phyloP scores from a whole-genome alignment of 2,329 filamentous ascomycete genomes.

The Xylariaceae sp. region DNA sequence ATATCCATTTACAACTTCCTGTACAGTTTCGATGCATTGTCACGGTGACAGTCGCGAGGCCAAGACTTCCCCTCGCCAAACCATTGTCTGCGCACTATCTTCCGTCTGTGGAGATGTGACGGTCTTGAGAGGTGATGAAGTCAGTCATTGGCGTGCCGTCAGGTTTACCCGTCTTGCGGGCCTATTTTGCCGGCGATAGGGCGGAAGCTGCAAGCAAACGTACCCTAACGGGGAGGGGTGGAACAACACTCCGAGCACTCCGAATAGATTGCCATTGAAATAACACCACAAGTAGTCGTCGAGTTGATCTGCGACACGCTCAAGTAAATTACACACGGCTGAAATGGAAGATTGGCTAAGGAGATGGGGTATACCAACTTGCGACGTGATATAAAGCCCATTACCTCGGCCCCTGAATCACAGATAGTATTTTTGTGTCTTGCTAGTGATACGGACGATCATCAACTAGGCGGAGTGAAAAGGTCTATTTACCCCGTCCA shows the following conservation, averaged over 20 bases:
- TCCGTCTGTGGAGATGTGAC: too few relatives aligned
- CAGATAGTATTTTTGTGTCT: too few relatives aligned
- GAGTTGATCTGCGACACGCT: background rate
- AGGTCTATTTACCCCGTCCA: background rate
- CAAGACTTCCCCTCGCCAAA: too few relatives aligned
- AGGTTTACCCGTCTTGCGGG: background rate
- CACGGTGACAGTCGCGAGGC: too few relatives aligned
- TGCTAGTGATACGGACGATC: background rate
- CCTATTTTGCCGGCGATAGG: conserved; percentile 14
- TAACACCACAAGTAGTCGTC: background rate
- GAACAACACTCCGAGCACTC: conserved; percentile 3
- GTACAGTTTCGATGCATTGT: too few relatives aligned
- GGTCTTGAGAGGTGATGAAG: background rate
- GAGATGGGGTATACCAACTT: background rate
- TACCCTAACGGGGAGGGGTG: background rate
- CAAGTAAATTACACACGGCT: conserved; percentile 1
- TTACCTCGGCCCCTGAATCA: too few relatives aligned
- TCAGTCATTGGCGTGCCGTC: conserved; percentile 8
- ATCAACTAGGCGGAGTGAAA: background rate
- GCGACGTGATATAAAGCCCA: too few relatives aligned
- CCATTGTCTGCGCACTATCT: too few relatives aligned
- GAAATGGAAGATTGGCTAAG: background rate
- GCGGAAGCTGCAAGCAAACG: background rate
- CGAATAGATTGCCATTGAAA: conserved; percentile 11
- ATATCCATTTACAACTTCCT: too few relatives aligned